A percentile compares a stretch with the other conserved stretches of the same genome.
Conservation (phyloP, 2,329 filamentous ascomycete genomes). For the Penicillium sp. region DNA sequence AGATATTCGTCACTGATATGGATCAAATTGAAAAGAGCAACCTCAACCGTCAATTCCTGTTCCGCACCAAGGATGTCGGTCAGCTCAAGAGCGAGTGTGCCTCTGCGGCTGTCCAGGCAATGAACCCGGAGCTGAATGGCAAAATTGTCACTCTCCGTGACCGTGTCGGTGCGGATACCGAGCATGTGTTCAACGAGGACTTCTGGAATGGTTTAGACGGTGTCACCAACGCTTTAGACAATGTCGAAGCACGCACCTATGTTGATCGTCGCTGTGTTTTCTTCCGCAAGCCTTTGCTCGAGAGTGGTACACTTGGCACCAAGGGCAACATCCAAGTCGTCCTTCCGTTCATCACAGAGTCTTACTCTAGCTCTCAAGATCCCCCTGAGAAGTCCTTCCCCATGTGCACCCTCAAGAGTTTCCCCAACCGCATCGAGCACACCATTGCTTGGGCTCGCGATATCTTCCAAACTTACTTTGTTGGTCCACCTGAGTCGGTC, state of each 20-base stretch:
- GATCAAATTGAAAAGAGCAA: conserved; percentile 99
- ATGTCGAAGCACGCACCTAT: conserved; percentile 94
- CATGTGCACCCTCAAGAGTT: conserved; percentile 96
- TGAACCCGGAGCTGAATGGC: conserved; percentile 90
- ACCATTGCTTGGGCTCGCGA: conserved; percentile 98
- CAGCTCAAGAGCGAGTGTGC: conserved; percentile 96
- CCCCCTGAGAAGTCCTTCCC: conserved; percentile 98
- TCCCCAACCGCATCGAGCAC: conserved; percentile 98
- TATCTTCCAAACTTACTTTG: conserved; percentile 90
- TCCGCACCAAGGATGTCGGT: conserved; percentile 90
- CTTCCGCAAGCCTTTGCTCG: conserved; percentile 94
- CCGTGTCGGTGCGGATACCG: conserved; percentile 86
- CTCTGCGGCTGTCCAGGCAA: conserved; percentile 81
- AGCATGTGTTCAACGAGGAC: conserved; percentile 88
- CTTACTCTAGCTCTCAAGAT: conserved; percentile 95
- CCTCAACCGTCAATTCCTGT: conserved; percentile 94
- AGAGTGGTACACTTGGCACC: conserved; percentile 96
- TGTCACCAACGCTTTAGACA: conserved; percentile 96
- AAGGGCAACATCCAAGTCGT: conserved; percentile 99
- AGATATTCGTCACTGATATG: conserved; percentile 94
- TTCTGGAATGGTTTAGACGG: conserved; percentile 89
- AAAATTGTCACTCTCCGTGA: conserved; percentile 87
- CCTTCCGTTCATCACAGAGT: conserved; percentile 87
- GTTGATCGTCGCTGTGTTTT: conserved; percentile 96
- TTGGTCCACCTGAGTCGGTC: conserved; percentile 88